phyloP scores from a whole-genome alignment of 2,329 filamentous ascomycete genomes.

The Colletotrichum higginsianum region DNA sequence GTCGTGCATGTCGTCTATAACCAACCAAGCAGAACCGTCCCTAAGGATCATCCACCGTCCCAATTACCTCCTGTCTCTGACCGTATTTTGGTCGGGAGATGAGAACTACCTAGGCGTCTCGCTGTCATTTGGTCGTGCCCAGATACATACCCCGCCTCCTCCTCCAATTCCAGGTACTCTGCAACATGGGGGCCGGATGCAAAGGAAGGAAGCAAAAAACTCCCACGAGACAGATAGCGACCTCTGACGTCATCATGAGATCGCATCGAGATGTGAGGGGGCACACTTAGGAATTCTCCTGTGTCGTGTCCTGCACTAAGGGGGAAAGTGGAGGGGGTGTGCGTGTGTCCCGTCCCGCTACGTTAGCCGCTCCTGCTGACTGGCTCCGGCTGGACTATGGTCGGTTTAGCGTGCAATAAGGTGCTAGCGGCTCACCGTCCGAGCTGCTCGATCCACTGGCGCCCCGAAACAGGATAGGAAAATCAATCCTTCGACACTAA shows the following conservation, averaged over 20 bases:
- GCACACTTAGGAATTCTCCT: not conserved
- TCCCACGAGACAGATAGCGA: conserved; percentile 17
- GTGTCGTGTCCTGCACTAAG: conserved; percentile 19
- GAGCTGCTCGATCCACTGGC: not conserved
- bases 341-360: conserved; percentile 27
- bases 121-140: not conserved
- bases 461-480: not conserved
- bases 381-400: not conserved
- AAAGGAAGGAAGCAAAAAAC: not conserved
- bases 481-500: not conserved
- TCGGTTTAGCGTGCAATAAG: conserved; percentile 16
- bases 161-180: not conserved
- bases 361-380: conserved; percentile 11
- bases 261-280: conserved; percentile 39
- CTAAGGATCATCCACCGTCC: not conserved
- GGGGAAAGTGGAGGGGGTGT: conserved; percentile 10
- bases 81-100: not conserved
- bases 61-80: not conserved
- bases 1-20: conserved; percentile 8
- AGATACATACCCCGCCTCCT: not conserved
- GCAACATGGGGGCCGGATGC: not conserved
- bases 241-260: conserved; percentile 37
- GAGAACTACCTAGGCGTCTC: not conserved
- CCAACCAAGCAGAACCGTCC: not conserved
- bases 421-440: conserved; percentile 30